These are phyloP conservation scores for Diplosphaera chodatii DNA, from an alignment of 139 green algal genomes.

Conservation along the genomic window DNA sequence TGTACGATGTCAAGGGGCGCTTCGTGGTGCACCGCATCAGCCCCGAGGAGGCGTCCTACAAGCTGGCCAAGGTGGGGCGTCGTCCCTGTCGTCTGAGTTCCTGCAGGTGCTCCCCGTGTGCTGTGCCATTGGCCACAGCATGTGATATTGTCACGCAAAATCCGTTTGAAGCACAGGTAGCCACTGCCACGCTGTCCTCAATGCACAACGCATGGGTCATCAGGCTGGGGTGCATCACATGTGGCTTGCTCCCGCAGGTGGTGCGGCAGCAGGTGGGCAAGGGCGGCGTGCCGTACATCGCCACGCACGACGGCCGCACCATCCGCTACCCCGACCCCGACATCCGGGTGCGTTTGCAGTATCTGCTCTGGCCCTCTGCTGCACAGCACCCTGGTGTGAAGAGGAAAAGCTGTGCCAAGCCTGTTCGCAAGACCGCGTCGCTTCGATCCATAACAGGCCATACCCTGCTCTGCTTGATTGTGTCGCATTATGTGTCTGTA, in stretches of 20 bases:
- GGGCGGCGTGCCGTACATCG: conserved; percentile 89
- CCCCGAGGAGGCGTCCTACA: conserved; percentile 92
- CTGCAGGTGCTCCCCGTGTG: background rate
- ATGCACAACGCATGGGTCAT: too few relatives aligned
- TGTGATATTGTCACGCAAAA: too few relatives aligned
- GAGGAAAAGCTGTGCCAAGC: too few relatives aligned
- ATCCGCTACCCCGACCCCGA: conserved; percentile 98
- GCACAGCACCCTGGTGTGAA: too few relatives aligned
- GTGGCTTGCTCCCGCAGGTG: conserved; percentile 6
- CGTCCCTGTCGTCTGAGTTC: too few relatives aligned
- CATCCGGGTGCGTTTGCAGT: conserved; percentile 58
- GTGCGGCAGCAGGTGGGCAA: conserved; percentile 71
- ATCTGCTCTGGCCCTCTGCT: too few relatives aligned
- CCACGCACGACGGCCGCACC: conserved; percentile 94
- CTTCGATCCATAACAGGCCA: too few relatives aligned
- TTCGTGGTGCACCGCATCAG: conserved; percentile 97
- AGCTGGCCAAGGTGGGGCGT: conserved; percentile 98
- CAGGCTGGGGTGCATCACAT: background rate
- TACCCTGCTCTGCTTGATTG: background rate
- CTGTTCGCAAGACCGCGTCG: too few relatives aligned
- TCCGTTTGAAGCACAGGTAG: too few relatives aligned
- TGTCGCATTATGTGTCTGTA: too few relatives aligned
- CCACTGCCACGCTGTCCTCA: too few relatives aligned
- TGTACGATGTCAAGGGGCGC: conserved; percentile 97
- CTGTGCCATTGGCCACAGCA: conserved; percentile 1